phyloP scores from a whole-genome alignment of 257 asterid species.

The Przewalskia tangutica region DNA sequence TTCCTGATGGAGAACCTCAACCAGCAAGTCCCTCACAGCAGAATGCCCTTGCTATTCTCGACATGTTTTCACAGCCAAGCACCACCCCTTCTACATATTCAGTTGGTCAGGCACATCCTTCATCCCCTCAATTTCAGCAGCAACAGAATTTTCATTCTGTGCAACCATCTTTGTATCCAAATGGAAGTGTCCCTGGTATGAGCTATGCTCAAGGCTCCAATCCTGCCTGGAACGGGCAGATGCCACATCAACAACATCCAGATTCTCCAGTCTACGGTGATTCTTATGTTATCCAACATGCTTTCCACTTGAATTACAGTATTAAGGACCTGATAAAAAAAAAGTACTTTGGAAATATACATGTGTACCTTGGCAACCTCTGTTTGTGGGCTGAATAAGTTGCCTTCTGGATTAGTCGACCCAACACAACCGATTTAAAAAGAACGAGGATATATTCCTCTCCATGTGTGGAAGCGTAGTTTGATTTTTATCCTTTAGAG shows the following conservation, averaged over 20 bases:
- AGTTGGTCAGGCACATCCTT: slow-evolving; percentile 48
- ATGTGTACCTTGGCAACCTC: not conserved
- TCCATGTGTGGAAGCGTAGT: not conserved
- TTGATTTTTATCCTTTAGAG: not conserved
- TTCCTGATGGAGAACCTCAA: slow-evolving; percentile 76
- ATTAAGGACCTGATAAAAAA: not conserved
- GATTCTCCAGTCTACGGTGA: slow-evolving; percentile 71
- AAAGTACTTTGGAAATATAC: not conserved
- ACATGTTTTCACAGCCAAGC: slow-evolving; percentile 58
- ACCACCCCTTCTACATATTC: slow-evolving; percentile 26
- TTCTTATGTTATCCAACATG: not conserved
- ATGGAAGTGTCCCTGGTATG: slow-evolving; percentile 45
- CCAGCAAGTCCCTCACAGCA: slow-evolving; percentile 64
- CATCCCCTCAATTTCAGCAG: slow-evolving; percentile 59
- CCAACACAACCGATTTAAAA: not conserved
- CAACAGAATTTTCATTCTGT: slow-evolving; percentile 35
- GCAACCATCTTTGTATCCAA: slow-evolving; percentile 40
- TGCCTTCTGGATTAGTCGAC: not conserved
- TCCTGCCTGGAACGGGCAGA: slow-evolving; percentile 56
- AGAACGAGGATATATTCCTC: not conserved
- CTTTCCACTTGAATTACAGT: not conserved
- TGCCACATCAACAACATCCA: slow-evolving; percentile 63
- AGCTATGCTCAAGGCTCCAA: slow-evolving; percentile 44
- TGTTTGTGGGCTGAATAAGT: not conserved
- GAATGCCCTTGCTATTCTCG: slow-evolving; percentile 83